Conservation (phyloP, 495 filamentous ascomycete species). For the Halenospora varia region DNA sequence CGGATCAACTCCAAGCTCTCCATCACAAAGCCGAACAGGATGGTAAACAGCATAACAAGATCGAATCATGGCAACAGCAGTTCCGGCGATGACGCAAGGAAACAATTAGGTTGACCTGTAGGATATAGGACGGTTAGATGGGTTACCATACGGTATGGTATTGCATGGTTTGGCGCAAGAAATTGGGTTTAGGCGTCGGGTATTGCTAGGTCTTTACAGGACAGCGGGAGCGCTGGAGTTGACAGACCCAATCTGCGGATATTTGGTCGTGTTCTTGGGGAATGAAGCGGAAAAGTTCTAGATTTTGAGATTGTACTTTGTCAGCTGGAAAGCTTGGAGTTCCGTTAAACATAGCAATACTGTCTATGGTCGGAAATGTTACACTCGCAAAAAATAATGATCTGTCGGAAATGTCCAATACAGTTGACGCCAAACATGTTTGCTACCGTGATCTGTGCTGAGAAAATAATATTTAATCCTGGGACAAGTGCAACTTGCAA, state of each 20-base stretch:
- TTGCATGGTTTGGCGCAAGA: conserved; percentile 27
- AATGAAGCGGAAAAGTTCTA: conserved; percentile 18
- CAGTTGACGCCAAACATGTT: neutral
- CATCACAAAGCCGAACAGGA: conserved; percentile 23
- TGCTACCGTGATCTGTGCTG: conserved; percentile 4
- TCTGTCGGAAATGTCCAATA: neutral
- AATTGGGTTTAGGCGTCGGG: conserved; percentile 25
- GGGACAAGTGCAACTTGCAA: neutral
- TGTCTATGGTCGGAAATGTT: neutral
- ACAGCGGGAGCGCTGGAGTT: conserved; percentile 21
- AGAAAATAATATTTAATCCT: neutral
- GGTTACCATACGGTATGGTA: conserved; percentile 20
- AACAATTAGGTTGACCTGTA: conserved; percentile 18
- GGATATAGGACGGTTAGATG: conserved; percentile 24
- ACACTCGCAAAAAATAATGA: neutral
- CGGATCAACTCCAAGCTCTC: conserved; percentile 25
- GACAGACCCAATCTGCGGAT: conserved; percentile 6
- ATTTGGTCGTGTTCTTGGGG: conserved; percentile 4
- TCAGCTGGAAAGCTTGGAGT: neutral
- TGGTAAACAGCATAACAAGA: conserved; percentile 12
- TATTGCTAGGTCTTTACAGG: conserved; percentile 24
- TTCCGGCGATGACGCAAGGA: neutral
- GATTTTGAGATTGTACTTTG: neutral
- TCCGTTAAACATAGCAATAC: neutral
- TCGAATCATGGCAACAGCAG: neutral